Evolutionary conservation across 805 yeast genomes (phyloP).

Genomic region (Ogataea salicorniae): DNA sequence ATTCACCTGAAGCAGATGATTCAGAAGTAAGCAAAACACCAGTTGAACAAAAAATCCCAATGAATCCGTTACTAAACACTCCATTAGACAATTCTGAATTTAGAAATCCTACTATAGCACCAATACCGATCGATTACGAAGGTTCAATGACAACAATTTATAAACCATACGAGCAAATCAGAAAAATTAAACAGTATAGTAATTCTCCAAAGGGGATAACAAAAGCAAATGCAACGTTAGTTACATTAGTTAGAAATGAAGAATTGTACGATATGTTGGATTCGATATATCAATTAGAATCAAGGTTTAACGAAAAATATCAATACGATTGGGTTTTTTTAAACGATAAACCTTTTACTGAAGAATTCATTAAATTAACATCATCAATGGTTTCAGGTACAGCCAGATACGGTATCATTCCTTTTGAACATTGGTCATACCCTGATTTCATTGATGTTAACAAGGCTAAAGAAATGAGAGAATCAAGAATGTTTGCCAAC

Average conservation of each 20-base stretch:
- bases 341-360: conserved; percentile 43
- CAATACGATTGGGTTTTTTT: conserved; percentile 45
- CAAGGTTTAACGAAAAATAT: conserved; percentile 34
- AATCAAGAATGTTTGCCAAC: conserved; percentile 28
- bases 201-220: conserved; percentile 9
- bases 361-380: conserved; percentile 37
- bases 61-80: conserved; percentile 9
- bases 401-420: conserved; percentile 42
- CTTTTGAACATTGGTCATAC: conserved; percentile 47
- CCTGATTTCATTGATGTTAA: conserved; percentile 42
- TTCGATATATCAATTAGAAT: conserved; percentile 36
- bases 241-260: conserved; percentile 38
- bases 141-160: conserved; percentile 20
- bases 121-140: conserved; percentile 17
- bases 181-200: conserved; percentile 13
- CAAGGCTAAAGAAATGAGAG: conserved; percentile 34
- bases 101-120: conserved; percentile 19
- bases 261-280: conserved; percentile 37
- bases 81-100: conserved; percentile 16
- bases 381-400: conserved; percentile 38
- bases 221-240: conserved; percentile 58
- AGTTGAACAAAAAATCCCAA: background rate
- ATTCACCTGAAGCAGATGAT: background rate
- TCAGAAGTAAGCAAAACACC: background rate
- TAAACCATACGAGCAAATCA: conserved; percentile 21